Conservation (phyloP, 2,329 filamentous ascomycete genomes). For the Aureobasidium sp. region DNA sequence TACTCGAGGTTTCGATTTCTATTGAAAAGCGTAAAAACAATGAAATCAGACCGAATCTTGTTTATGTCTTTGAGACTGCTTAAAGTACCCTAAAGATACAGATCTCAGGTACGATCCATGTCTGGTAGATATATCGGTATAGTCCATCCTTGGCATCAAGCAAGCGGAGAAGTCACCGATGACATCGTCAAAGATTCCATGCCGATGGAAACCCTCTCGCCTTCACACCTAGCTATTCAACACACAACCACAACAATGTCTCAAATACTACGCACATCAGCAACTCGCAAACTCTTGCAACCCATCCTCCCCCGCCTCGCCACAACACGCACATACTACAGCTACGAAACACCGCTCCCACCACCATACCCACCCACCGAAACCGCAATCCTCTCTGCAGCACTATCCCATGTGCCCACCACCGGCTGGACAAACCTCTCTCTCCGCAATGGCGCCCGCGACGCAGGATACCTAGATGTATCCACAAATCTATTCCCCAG, state of each 20-base stretch:
- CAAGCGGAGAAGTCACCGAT: slow-evolving; percentile 1
- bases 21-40: too few relatives aligned
- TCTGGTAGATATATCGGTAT: neutral
- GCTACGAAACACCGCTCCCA: slow-evolving; percentile 57
- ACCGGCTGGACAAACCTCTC: slow-evolving; percentile 74
- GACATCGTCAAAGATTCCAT: neutral
- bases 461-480: slow-evolving; percentile 79
- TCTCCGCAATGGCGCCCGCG: slow-evolving; percentile 68
- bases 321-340: slow-evolving; percentile 52
- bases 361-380: slow-evolving; percentile 62
- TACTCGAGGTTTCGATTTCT: accelerated
- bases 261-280: neutral
- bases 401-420: slow-evolving; percentile 70
- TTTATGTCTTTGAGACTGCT: too few relatives aligned
- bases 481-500: slow-evolving; percentile 74
- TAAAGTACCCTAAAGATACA: too few relatives aligned
- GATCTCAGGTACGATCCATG: too few relatives aligned
- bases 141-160: neutral
- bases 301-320: slow-evolving; percentile 20
- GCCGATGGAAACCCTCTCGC: neutral
- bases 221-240: too few relatives aligned
- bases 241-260: too few relatives aligned
- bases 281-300: neutral
- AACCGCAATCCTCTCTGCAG: slow-evolving; percentile 69
- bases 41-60: too few relatives aligned